These are phyloP conservation scores for Phytophthora pluvialis DNA, from an alignment of 352 stramenopile species.

Conservation along the genomic window DNA sequence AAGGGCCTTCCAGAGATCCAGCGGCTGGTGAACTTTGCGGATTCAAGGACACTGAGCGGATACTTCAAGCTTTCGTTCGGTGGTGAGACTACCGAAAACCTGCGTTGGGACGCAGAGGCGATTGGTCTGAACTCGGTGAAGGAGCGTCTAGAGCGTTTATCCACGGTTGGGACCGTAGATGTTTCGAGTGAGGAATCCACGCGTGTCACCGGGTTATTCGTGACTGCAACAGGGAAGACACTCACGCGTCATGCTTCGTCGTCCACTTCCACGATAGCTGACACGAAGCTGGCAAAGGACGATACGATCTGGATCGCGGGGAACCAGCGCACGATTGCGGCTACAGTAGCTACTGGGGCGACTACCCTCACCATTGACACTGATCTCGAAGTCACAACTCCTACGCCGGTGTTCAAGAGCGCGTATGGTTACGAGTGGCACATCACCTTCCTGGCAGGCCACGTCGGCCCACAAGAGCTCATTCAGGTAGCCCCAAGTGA, in stretches of 20 bases:
- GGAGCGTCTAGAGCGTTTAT: slow-evolving; percentile 66
- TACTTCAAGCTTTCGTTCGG: slow-evolving; percentile 76
- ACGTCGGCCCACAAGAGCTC: slow-evolving; percentile 86
- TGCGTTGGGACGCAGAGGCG: slow-evolving; percentile 71
- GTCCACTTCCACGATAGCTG: slow-evolving; percentile 29
- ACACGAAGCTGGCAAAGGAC: slow-evolving; percentile 24
- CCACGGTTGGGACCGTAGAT: slow-evolving; percentile 67
- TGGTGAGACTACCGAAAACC: slow-evolving; percentile 70
- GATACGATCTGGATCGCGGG: slow-evolving; percentile 70
- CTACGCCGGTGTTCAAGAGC: slow-evolving; percentile 70
- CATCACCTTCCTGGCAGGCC: slow-evolving; percentile 78
- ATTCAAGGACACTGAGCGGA: slow-evolving; percentile 60
- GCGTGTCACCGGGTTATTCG: slow-evolving; percentile 54
- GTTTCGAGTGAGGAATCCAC: slow-evolving; percentile 54
- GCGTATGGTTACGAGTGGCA: slow-evolving; percentile 77
- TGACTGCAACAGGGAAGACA: slow-evolving; percentile 42
- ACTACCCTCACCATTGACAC: slow-evolving; percentile 32
- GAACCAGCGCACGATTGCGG: slow-evolving; percentile 40
- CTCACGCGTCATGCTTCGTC: slow-evolving; percentile 37
- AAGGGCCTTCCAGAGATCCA: slow-evolving; percentile 81
- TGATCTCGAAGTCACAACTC: slow-evolving; percentile 28
- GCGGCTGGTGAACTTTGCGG: slow-evolving; percentile 57
- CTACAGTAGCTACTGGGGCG: background rate
- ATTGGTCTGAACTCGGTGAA: slow-evolving; percentile 71
- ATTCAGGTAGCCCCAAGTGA: slow-evolving; percentile 88